Base-by-base conservation (phyloP, 495 filamentous ascomycete species). In the Hypoxylon intermedium region DNA sequence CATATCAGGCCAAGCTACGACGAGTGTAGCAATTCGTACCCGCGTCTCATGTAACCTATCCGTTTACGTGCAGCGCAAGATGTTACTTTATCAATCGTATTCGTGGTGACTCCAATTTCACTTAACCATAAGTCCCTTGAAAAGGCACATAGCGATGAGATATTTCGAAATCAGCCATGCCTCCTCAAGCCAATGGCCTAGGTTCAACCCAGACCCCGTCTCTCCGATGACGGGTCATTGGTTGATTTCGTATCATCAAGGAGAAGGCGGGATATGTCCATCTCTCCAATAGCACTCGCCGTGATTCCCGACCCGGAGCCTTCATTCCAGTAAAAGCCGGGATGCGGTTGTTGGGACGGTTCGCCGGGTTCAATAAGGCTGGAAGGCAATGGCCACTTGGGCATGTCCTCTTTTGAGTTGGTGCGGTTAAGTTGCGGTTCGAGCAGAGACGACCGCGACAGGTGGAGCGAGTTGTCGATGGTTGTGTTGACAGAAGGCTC, bases 181-280 rank as follows among this genome's bases (percentile, higher is more conserved):
- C 7, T 48, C n/a, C 19, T 6, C 13, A 50, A 43, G 12, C 12
- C 6, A 46, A n/a, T 16, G 19, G 3, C 20, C 15, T 13, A 5
- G 33, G 24, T 33, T 71, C 56, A 69, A 33, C 68, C 66, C 24
- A 59, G 50, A 15, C 68, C 68, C 26, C 68, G 63, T 53, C 62
- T 57, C 18, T 71, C 68, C 1, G 51, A 51, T 6, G 56, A 34
- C 6, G 63, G 41, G 13, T 70, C 69, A 18, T 34, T 61, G 21
- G 59, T 47, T 9, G 40, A 43, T 40, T 67, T 63, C 3, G 71
- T 60, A 54, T 82, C 80, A 44, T 80, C 77, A 0, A 82, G 71
- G 6, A 83, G 65, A 16, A 82, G 73, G 2, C 79, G 74, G 9
- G 72, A 75, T 50, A 82, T 77, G 54, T 79, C 78, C 78, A 82